These are phyloP conservation scores for Eremothecium cymbalariae DNA, from an alignment of 1,139 yeast species.

Conservation along the genomic window DNA sequence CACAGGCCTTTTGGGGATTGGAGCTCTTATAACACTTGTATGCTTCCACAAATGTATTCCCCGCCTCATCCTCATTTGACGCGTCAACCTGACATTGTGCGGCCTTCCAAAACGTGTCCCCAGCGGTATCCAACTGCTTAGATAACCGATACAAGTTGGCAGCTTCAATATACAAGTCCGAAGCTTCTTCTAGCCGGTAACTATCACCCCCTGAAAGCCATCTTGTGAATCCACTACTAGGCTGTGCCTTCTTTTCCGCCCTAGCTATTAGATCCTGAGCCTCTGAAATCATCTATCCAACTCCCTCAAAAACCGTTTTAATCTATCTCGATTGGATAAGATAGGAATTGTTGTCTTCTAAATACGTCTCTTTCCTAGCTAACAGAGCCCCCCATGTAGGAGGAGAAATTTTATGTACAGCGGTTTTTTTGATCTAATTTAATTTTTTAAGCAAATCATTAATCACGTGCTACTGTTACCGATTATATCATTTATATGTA, in stretches of 20 bases:
- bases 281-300: conserved; percentile 25
- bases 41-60: conserved; percentile 84
- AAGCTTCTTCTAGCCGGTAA: conserved; percentile 77
- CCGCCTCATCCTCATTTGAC: conserved; percentile 82
- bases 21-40: conserved; percentile 73
- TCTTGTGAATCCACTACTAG: conserved; percentile 69
- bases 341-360: too few relatives aligned
- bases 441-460: too few relatives aligned
- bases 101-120: conserved; percentile 76
- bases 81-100: conserved; percentile 71
- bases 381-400: too few relatives aligned
- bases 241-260: conserved; percentile 61
- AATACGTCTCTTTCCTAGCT: too few relatives aligned
- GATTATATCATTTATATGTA: too few relatives aligned
- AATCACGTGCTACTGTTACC: too few relatives aligned
- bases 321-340: too few relatives aligned
- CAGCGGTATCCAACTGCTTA: conserved; percentile 65
- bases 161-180: conserved; percentile 82
- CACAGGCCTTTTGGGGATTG: conserved; percentile 70
- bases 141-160: conserved; percentile 77
- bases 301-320: too few relatives aligned
- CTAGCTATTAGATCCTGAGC: conserved; percentile 3
- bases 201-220: conserved; percentile 63
- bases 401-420: too few relatives aligned
- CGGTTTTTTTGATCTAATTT: too few relatives aligned